phyloP scores from a whole-genome alignment of 176 grass and related monocot species.

The Musa troglodytarum region DNA sequence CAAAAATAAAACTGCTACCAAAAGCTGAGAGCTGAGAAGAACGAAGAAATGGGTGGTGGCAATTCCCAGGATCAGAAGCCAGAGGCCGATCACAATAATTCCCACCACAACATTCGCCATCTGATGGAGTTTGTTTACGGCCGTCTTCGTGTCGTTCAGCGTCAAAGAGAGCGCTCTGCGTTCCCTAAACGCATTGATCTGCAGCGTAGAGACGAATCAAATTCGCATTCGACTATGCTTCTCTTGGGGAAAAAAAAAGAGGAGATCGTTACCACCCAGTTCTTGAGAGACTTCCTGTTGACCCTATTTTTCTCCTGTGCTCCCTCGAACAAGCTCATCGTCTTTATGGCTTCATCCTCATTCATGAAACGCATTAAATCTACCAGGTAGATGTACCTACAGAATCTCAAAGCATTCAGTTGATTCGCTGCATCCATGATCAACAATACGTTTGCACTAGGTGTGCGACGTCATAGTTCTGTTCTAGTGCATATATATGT shows the following conservation, averaged over 20 bases:
- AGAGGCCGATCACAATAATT: constrained; percentile 71
- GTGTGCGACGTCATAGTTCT: no score
- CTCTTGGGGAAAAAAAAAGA: background rate
- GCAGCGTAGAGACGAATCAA: constrained; percentile 2
- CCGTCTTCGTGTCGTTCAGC: constrained; percentile 95
- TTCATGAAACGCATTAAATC: constrained; percentile 76
- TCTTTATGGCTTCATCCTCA: constrained; percentile 50
- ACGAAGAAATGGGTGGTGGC: constrained; percentile 74
- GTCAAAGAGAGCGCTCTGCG: constrained; percentile 89
- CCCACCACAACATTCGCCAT: constrained; percentile 75
- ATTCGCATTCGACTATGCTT: background rate
- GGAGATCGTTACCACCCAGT: constrained; percentile 81
- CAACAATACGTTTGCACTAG: background rate
- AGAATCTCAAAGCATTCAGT: background rate
- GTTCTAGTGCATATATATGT: no score
- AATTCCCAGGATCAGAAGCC: constrained; percentile 67
- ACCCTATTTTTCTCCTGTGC: constrained; percentile 58
- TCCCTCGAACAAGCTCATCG: constrained; percentile 76
- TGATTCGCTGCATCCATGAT: background rate
- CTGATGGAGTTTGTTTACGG: constrained; percentile 91
- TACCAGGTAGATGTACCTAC: constrained; percentile 72
- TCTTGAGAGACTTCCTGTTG: constrained; percentile 67
- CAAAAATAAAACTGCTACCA: constrained; percentile 83
- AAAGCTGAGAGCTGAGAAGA: constrained; percentile 68
- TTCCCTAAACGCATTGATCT: constrained; percentile 83